Evolutionary conservation across 495 filamentous ascomycete species (phyloP), one percentile per base, ranked within the genome.

Genomic region (Lentithecium fluviatile): DNA sequence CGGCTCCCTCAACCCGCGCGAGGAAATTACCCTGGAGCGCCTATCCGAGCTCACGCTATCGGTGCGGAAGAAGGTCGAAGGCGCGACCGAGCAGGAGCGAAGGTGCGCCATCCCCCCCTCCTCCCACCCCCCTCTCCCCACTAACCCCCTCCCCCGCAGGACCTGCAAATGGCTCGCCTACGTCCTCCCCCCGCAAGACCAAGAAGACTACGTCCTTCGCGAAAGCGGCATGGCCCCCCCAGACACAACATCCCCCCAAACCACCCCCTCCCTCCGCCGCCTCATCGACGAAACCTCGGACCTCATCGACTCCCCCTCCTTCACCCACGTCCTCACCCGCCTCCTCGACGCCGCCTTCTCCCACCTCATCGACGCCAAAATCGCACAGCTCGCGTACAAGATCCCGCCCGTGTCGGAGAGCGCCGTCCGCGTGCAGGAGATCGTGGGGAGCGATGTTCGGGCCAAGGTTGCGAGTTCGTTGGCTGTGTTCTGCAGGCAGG

Each of bases 281-380:
- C 82, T 99, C n/a, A 79, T 98, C 1, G 91, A 97, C 68, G 94
- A 97, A 75, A 97, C 94, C 10, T 87, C 94, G 20, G 94, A 98
- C 73, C 79, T 97, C 17, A 88, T 98, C 65, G 95, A 98, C 56
- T 96, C 93, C 0, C 95, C 95, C 0, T 80, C 87, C 19, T 96
- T 97, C 73, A 81, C 85, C 6, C 84, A 86, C 58, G 90, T 97
- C 32, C 75, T 94, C 42, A 90, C 88, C 7, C 83, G 88, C 59
- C 83, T 97, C 56, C 87, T 97, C 61, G 91, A 97, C 70, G 83
- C 91, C 43, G 85, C 85, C 7, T 97, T 96, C 77, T 87, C 87
- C 5, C 81, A 85, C 1, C 79, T 99, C 6, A 77, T 95, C 20
- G 88, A 96, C 59, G 77, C 80, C 52, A 91, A 94, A 68, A 80